phyloP scores from a whole-genome alignment of 2,329 filamentous ascomycete species.

The Esteya vermicola region DNA sequence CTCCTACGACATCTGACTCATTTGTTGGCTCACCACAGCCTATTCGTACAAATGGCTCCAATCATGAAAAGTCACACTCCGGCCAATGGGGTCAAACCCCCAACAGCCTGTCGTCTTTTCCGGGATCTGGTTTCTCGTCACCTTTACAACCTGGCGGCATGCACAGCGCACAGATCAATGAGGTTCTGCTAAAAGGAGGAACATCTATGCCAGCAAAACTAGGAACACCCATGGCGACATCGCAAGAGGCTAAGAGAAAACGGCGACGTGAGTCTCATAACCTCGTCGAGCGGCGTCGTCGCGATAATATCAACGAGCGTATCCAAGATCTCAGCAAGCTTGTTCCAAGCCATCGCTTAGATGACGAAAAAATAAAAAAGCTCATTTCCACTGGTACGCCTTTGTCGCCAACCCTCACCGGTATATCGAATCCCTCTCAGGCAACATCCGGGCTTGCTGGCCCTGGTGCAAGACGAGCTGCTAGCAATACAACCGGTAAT shows the following conservation, averaged over 20 bases:
- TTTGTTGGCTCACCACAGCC: constrained; percentile 56
- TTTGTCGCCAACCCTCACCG: constrained; percentile 66
- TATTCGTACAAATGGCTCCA: constrained; percentile 52
- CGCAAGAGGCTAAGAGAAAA: constrained; percentile 87
- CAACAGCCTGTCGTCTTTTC: constrained; percentile 69
- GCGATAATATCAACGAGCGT: constrained; percentile 97
- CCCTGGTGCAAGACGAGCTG: constrained; percentile 67
- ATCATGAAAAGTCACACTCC: constrained; percentile 72
- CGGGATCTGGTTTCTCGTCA: constrained; percentile 79
- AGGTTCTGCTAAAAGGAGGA: constrained; percentile 76
- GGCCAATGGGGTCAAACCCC: constrained; percentile 83
- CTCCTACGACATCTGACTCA: constrained; percentile 53
- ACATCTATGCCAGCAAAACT: constrained; percentile 86
- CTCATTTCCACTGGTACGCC: constrained; percentile 86
- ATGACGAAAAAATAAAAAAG: constrained; percentile 95
- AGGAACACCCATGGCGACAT: constrained; percentile 39
- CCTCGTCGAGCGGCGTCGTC: constrained; percentile 80
- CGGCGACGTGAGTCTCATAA: constrained; percentile 90
- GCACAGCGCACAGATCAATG: constrained; percentile 65
- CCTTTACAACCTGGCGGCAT: constrained; percentile 51
- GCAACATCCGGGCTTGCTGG: constrained; percentile 82
- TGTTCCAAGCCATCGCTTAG: constrained; percentile 79
- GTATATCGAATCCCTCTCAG: constrained; percentile 52
- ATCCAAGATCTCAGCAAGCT: constrained; percentile 93
- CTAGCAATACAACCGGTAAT: constrained; percentile 54